These are phyloP conservation scores for Tetrapisispora nanseiensis DNA, from an alignment of 805 yeast species.

Conservation along the genomic window DNA sequence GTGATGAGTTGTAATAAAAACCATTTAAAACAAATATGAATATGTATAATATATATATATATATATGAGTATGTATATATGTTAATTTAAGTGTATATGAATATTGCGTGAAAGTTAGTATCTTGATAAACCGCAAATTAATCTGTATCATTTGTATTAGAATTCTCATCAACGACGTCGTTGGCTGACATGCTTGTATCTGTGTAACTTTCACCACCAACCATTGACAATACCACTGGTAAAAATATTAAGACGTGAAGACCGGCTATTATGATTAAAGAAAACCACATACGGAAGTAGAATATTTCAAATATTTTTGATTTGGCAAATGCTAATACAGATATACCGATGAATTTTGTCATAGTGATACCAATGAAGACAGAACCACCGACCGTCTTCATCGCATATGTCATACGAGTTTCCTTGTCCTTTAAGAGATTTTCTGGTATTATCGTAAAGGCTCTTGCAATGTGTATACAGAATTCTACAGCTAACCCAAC, in stretches of 20 bases:
- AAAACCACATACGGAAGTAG: constrained; percentile 91
- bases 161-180: too few relatives aligned
- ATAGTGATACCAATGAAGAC: constrained; percentile 84
- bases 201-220: constrained; percentile 40
- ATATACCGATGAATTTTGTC: constrained; percentile 82
- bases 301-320: constrained; percentile 85
- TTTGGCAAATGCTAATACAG: constrained; percentile 75
- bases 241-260: constrained; percentile 68
- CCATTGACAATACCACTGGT: constrained; percentile 59
- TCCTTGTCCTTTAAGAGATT: constrained; percentile 29
- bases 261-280: constrained; percentile 67
- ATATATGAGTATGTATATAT: too few relatives aligned
- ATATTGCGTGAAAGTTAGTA: too few relatives aligned
- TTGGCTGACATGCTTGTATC: neutral
- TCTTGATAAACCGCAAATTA: neutral
- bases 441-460: constrained; percentile 45
- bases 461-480: constrained; percentile 76
- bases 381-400: constrained; percentile 76
- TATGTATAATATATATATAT: too few relatives aligned
- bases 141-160: too few relatives aligned
- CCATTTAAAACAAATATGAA: too few relatives aligned
- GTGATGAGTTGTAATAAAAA: too few relatives aligned
- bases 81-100: too few relatives aligned
- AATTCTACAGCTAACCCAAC: constrained; percentile 91
- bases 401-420: constrained; percentile 41